These are phyloP conservation scores for Agroathelia rolfsii DNA, from an alignment of 1,284 basidiomycete species.

Conservation along the genomic window DNA sequence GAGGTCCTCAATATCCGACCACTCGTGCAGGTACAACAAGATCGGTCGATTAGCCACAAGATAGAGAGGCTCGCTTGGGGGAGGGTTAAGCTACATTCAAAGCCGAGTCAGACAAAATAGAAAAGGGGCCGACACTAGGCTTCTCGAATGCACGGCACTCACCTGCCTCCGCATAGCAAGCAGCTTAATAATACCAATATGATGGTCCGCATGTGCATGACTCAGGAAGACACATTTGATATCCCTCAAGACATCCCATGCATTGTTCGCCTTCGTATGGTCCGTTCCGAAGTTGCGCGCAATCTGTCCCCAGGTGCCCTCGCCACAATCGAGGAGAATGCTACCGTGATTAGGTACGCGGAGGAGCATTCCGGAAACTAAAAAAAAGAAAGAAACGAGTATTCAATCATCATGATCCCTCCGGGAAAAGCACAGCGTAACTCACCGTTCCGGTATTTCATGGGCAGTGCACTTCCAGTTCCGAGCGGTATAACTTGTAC, in stretches of 20 bases:
- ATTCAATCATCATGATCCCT: background rate
- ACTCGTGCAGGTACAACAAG: slow-evolving; percentile 57
- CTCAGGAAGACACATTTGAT: slow-evolving; percentile 80
- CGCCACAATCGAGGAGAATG: slow-evolving; percentile 83
- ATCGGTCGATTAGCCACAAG: slow-evolving; percentile 51
- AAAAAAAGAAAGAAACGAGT: slow-evolving; percentile 1
- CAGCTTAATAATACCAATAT: slow-evolving; percentile 73
- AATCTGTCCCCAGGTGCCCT: slow-evolving; percentile 89
- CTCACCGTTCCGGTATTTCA: slow-evolving; percentile 76
- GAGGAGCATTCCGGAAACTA: slow-evolving; percentile 73
- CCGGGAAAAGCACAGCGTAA: too few species aligned
- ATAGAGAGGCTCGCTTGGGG: slow-evolving; percentile 53
- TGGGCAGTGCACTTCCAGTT: slow-evolving; percentile 82
- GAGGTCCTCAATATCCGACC: slow-evolving; percentile 57
- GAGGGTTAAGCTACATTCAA: slow-evolving; percentile 42
- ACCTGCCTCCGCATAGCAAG: slow-evolving; percentile 69
- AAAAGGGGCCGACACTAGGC: background rate
- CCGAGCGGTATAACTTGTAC: slow-evolving; percentile 75
- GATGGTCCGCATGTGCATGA: slow-evolving; percentile 92
- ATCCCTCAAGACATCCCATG: slow-evolving; percentile 56
- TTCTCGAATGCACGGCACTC: slow-evolving; percentile 17
- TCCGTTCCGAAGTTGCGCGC: slow-evolving; percentile 68
- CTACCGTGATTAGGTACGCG: slow-evolving; percentile 58
- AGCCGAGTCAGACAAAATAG: slow-evolving; percentile 5
- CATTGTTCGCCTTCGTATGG: slow-evolving; percentile 26